Evolutionary conservation across 768 basidiomycete species (phyloP), one percentile per base, ranked within the genome.

Genomic region (Tulasnella sp.): DNA sequence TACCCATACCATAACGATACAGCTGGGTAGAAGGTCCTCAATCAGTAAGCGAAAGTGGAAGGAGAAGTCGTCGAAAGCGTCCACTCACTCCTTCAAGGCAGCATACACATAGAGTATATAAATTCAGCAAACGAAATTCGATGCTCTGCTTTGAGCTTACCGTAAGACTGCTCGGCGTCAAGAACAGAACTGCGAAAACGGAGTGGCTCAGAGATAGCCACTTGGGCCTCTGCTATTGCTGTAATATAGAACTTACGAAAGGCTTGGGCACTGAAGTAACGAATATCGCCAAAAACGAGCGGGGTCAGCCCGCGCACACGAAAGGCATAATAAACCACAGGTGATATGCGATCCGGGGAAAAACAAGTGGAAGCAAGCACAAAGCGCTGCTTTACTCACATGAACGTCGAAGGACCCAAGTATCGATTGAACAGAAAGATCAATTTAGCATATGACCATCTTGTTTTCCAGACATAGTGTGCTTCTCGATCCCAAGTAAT

Each of bases 381-480:
- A 44, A 16, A 44, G 16, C 3, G 39, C 44, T 16, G 44, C 14
- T 44, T 7, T 31, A 74, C 39, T 74, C 27, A 74, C 73, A 74
- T 1, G 39, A 74, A 74, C 44, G 24, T 74, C 24, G 44, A 38
- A 14, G 73, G 73, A 14, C 39, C 44, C 39, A 74, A 46, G 19
- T 74, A 74, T 21, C 73, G 73, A 40, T 74, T 74, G 44, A 74
- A 18, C 10, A 74, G 7, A 27, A 74, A 74, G 9, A 74, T 40
- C 12, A 74, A 27, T 46, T 74, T 74, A 24, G 73, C 73, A 8
- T 24, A 40, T 12, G 73, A 74, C 73, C 73, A 74, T 74, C 44
- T 74, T 31, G 73, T 38, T 46, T 40, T 74, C 76, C 76, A 77
- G 19, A 77, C 76, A 24, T 77, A 77, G 56, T 77, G 36, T 27